Percentiles rank a stretch among this genome's conserved stretches.
phyloP scores from a whole-genome alignment of 2,329 filamentous ascomycete species.

The Calonectria fujianensis region DNA sequence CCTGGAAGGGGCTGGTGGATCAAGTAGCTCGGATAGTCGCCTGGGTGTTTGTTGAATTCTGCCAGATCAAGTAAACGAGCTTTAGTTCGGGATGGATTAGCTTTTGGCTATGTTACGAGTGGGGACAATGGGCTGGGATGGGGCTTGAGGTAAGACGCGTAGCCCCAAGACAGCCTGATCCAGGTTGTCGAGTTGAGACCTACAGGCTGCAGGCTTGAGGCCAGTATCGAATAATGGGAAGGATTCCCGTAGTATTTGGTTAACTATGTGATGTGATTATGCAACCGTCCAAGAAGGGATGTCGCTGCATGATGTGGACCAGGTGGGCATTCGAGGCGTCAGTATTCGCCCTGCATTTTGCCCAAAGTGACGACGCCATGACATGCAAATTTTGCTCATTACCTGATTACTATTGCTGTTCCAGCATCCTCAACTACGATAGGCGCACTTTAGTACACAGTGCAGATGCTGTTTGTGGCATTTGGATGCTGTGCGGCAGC shows the following conservation, averaged over 20 bases:
- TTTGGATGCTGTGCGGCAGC: neutral
- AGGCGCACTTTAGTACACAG: neutral
- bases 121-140: neutral
- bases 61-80: slow-evolving; percentile 9
- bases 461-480: neutral
- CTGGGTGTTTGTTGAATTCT: neutral
- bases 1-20: slow-evolving; percentile 40
- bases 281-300: slow-evolving; percentile 16
- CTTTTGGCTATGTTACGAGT: slow-evolving; percentile 8
- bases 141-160: neutral
- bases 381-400: neutral
- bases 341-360: neutral
- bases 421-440: neutral
- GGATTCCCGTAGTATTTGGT: neutral
- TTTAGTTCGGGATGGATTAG: neutral
- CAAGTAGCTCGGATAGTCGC: slow-evolving; percentile 25
- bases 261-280: slow-evolving; percentile 21
- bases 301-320: slow-evolving; percentile 19
- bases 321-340: slow-evolving; percentile 5
- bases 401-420: neutral
- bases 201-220: neutral
- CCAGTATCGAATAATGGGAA: neutral
- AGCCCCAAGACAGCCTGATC: slow-evolving; percentile 10
- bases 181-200: slow-evolving; percentile 1
- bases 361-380: neutral